phyloP scores from a whole-genome alignment of 345 rosid genomes.

The Populus tremula region DNA sequence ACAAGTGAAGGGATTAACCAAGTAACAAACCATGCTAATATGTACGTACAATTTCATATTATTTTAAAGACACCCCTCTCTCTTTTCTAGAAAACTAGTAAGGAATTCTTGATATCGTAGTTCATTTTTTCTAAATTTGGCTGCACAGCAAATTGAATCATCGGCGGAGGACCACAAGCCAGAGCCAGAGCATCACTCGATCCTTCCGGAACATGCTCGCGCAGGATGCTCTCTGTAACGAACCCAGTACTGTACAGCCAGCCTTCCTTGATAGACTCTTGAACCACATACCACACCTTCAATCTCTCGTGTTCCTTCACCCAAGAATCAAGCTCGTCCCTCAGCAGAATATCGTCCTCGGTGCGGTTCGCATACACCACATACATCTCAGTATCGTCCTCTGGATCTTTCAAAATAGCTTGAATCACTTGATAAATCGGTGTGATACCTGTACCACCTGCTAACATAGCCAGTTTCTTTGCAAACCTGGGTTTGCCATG shows the following conservation, averaged over 20 bases:
- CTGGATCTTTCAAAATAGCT: constrained; percentile 69
- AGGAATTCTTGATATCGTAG: constrained; percentile 58
- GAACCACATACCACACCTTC: constrained; percentile 86
- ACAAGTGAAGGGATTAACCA: not conserved
- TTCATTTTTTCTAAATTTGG: constrained; percentile 94
- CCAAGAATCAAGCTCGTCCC: constrained; percentile 88
- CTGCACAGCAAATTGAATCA: constrained; percentile 90
- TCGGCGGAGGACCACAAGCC: constrained; percentile 94
- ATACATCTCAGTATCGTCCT: constrained; percentile 73
- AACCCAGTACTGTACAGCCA: constrained; percentile 78
- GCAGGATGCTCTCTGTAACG: constrained; percentile 58
- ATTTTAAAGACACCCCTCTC: not conserved
- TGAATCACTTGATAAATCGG: constrained; percentile 82
- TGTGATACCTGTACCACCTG: constrained; percentile 94
- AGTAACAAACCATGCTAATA: not conserved
- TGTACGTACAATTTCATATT: not conserved
- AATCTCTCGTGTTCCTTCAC: constrained; percentile 51
- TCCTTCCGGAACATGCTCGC: constrained; percentile 67
- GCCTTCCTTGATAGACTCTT: constrained; percentile 52
- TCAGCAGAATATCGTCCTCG: constrained; percentile 73
- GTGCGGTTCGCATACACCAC: constrained; percentile 87
- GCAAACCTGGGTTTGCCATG: constrained; percentile 74
- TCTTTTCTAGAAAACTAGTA: constrained; percentile 54
- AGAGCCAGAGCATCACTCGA: constrained; percentile 56
- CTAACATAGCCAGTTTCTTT: constrained; percentile 78